Percentiles rank a stretch among this genome's conserved stretches.
Conservation (phyloP, 2,329 filamentous ascomycete species). For the Neofusicoccum cordaticola region DNA sequence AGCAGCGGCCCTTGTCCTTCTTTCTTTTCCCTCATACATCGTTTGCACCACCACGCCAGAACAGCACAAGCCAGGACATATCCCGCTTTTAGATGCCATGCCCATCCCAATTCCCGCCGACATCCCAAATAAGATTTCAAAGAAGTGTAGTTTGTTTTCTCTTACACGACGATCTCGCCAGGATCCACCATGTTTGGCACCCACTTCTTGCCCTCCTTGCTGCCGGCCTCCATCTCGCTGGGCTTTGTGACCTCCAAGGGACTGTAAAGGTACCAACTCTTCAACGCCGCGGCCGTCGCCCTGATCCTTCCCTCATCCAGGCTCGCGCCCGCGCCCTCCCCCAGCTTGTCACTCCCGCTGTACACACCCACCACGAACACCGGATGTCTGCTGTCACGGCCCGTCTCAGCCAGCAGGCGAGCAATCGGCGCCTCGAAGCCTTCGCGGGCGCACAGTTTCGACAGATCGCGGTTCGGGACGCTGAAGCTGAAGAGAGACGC, state of each 20-base stretch:
- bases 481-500: conserved; percentile 78
- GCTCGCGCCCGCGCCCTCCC: conserved; percentile 79
- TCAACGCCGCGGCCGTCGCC: conserved; percentile 81
- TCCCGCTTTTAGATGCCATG: neutral
- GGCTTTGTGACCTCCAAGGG: conserved; percentile 58
- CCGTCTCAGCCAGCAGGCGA: conserved; percentile 85
- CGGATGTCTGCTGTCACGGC: conserved; percentile 76
- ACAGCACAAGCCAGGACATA: neutral
- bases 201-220: conserved; percentile 43
- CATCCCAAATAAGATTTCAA: conserved; percentile 3
- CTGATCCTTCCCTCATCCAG: conserved; percentile 73
- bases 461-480: conserved; percentile 78
- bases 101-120: neutral
- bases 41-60: neutral
- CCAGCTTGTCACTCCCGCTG: conserved; percentile 85
- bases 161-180: conserved; percentile 53
- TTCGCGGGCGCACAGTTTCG: conserved; percentile 79
- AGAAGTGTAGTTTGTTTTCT: conserved; percentile 3
- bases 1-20: neutral
- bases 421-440: conserved; percentile 85
- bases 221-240: conserved; percentile 44
- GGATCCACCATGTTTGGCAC: conserved; percentile 56
- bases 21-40: conserved; percentile 8
- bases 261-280: conserved; percentile 95
- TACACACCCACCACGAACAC: conserved; percentile 95